Evolutionary conservation across 2,329 filamentous ascomycete genomes (phyloP).

Genomic region (Rutstroemia sp.): DNA sequence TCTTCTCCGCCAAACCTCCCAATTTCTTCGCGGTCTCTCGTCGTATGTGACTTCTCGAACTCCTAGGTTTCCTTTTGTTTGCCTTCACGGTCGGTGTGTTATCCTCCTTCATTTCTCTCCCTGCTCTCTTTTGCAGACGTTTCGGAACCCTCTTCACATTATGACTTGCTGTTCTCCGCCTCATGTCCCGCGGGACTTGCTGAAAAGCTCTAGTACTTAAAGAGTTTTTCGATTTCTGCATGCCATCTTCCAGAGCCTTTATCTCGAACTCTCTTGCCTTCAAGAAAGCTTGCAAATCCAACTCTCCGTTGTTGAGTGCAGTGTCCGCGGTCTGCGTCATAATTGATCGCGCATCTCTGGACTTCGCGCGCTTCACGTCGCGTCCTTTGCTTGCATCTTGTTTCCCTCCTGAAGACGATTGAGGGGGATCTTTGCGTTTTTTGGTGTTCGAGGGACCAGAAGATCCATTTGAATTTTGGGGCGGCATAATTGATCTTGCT

Average conservation of each 20-base stretch:
- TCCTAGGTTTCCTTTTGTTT: conserved; percentile 53
- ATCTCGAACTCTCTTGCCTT: conserved; percentile 86
- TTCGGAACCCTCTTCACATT: conserved; percentile 87
- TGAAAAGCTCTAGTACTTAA: conserved; percentile 75
- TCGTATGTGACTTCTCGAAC: conserved; percentile 53
- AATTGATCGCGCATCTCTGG: conserved; percentile 38
- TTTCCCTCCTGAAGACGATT: conserved; percentile 13
- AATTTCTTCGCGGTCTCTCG: conserved; percentile 70
- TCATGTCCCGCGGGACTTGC: conserved; percentile 74
- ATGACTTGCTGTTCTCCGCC: conserved; percentile 86
- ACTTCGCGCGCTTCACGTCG: conserved; percentile 33
- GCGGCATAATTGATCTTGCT: too few relatives aligned
- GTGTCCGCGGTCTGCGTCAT: conserved; percentile 36
- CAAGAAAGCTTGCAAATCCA: conserved; percentile 80
- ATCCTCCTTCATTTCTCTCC: conserved; percentile 73
- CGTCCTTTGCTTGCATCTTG: conserved; percentile 16
- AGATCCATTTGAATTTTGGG: too few relatives aligned
- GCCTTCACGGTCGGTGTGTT: conserved; percentile 77
- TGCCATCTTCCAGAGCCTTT: conserved; percentile 71
- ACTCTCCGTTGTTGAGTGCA: conserved; percentile 57
- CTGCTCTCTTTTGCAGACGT: conserved; percentile 62
- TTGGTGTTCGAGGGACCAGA: neutral
- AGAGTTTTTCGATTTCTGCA: conserved; percentile 61
- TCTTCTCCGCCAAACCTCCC: conserved; percentile 52
- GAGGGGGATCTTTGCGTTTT: conserved; percentile 25